phyloP scores from a whole-genome alignment of 495 filamentous ascomycete genomes.

The Podospora pseudopauciseta region DNA sequence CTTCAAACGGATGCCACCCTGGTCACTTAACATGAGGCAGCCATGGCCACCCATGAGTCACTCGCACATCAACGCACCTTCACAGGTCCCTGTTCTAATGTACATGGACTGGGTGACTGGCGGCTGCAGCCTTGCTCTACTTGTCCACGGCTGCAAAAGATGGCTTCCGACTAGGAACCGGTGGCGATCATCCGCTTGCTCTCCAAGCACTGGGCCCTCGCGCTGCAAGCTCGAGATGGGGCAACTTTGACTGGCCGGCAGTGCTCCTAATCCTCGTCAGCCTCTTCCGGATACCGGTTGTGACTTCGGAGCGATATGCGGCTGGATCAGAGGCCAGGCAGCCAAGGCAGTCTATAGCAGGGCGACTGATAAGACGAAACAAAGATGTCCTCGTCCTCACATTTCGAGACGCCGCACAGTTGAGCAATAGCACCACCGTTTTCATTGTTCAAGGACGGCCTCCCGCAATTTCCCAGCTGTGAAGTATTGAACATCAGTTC shows the following conservation, averaged over 20 bases:
- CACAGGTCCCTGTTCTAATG: slow-evolving; percentile 3
- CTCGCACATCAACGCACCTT: slow-evolving; percentile 6
- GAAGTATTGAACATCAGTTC: not conserved
- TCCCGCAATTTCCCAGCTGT: not conserved
- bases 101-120: not conserved
- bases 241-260: not conserved
- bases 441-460: not conserved
- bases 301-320: not conserved
- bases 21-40: slow-evolving; percentile 9
- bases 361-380: not conserved
- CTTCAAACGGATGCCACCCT: not conserved
- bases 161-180: not conserved
- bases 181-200: not conserved
- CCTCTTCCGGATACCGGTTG: not conserved
- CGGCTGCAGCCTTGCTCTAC: slow-evolving; percentile 13
- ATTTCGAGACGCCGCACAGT: not conserved
- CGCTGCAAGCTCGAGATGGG: slow-evolving; percentile 3
- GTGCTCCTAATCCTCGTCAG: not conserved
- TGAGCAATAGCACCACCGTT: not conserved
- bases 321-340: slow-evolving; percentile 10
- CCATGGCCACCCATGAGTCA: slow-evolving; percentile 8
- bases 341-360: slow-evolving; percentile 2
- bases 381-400: not conserved
- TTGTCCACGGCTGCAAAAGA: slow-evolving; percentile 4
- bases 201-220: not conserved